Conservation (phyloP, 306 rosid genomes). For the Alnus glutinosa region DNA sequence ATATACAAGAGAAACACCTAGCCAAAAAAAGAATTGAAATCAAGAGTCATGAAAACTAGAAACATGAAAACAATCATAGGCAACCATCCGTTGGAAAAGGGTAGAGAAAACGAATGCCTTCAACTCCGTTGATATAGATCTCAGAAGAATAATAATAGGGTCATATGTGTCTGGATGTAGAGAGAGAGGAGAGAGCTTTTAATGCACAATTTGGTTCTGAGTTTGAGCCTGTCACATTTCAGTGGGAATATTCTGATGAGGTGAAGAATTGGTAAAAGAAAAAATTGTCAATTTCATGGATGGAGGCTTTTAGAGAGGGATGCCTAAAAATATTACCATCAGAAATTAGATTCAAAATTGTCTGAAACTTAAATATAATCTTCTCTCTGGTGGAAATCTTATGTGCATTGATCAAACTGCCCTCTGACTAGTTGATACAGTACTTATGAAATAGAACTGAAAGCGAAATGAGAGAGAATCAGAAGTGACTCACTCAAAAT, state of each 20-base stretch:
- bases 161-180: background rate
- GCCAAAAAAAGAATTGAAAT: too few species aligned
- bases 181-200: slow-evolving; percentile 2
- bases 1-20: too few species aligned
- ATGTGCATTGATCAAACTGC: background rate
- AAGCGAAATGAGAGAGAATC: background rate
- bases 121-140: background rate
- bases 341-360: background rate
- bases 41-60: too few species aligned
- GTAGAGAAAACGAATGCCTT: too few species aligned
- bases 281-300: background rate
- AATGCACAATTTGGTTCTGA: background rate
- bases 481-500: background rate
- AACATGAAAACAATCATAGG: too few species aligned
- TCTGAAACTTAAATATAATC: background rate
- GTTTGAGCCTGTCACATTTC: background rate
- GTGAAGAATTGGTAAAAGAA: background rate
- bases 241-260: background rate
- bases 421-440: background rate
- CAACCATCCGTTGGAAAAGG: too few species aligned
- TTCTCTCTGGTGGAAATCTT: background rate
- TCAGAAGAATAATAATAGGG: background rate
- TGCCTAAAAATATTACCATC: background rate
- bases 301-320: background rate
- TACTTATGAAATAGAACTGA: background rate